phyloP scores from a whole-genome alignment of 495 filamentous ascomycete genomes.

The Xylaria acuta region DNA sequence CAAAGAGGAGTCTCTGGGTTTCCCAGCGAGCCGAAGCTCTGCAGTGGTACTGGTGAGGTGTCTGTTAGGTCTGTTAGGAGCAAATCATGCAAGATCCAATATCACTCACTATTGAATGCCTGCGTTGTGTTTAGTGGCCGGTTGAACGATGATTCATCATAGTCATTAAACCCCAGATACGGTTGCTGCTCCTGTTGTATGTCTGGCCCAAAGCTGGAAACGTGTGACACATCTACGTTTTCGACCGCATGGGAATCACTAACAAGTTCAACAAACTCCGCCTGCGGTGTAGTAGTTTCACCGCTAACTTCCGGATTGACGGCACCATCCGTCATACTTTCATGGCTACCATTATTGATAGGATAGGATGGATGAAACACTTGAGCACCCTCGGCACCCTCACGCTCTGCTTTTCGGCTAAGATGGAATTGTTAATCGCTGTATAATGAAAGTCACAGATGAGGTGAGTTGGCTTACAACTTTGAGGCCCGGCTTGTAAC shows the following conservation, averaged over 20 bases:
- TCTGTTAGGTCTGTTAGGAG: conserved; percentile 15
- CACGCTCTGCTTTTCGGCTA: conserved; percentile 38
- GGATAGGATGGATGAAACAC: conserved; percentile 33
- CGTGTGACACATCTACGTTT: conserved; percentile 22
- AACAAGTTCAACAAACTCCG: conserved; percentile 30
- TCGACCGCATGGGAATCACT: conserved; percentile 25
- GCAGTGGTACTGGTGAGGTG: conserved; percentile 32
- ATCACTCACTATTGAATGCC: conserved; percentile 12
- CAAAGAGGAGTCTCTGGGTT: conserved; percentile 36
- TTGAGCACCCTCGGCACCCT: conserved; percentile 33
- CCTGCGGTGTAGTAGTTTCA: conserved; percentile 24
- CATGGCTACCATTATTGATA: conserved; percentile 32
- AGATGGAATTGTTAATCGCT: background rate
- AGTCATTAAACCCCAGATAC: background rate
- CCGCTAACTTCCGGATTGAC: conserved; percentile 36
- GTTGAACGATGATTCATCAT: conserved; percentile 9
- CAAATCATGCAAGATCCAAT: background rate
- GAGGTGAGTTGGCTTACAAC: conserved; percentile 39
- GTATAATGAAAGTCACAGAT: background rate
- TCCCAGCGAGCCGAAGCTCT: conserved; percentile 35
- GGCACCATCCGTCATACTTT: conserved; percentile 32
- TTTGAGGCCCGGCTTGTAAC: conserved; percentile 50
- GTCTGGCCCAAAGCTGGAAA: conserved; percentile 21
- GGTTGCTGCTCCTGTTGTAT: conserved; percentile 15
- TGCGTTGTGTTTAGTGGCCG: background rate